Conservation (phyloP, 345 rosid genomes). For the Citrus mangshanensis region DNA sequence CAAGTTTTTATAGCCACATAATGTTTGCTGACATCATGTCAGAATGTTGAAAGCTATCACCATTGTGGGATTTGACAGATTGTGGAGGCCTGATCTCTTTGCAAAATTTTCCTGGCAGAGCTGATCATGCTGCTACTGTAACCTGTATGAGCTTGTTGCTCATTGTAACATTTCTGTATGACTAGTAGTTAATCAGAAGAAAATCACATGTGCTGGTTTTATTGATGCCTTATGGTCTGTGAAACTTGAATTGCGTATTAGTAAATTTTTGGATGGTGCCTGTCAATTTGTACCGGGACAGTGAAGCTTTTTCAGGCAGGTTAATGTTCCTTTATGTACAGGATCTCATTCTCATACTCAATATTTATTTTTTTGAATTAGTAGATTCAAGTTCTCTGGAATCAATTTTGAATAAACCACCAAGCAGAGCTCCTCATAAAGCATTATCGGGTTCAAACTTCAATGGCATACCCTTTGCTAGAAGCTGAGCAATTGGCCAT, state of each 20-base stretch:
- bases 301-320: neutral
- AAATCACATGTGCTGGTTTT: neutral
- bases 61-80: neutral
- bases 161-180: neutral
- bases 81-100: neutral
- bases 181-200: neutral
- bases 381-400: too few relatives aligned
- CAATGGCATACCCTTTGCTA: too few relatives aligned
- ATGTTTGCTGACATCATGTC: neutral
- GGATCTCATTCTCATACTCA: too few relatives aligned
- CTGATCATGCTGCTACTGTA: conserved; percentile 1
- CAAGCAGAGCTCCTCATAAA: too few relatives aligned
- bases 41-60: too few relatives aligned
- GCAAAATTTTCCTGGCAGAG: neutral
- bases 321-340: too few relatives aligned
- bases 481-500: too few relatives aligned
- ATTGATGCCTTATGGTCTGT: neutral
- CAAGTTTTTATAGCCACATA: neutral
- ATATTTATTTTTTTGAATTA: too few relatives aligned
- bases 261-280: neutral
- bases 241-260: neutral
- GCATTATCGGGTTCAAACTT: too few relatives aligned
- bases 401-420: too few relatives aligned
- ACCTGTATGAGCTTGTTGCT: neutral
- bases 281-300: neutral